Conservation (phyloP, 805 yeast genomes). For the Candida morakotiae region DNA sequence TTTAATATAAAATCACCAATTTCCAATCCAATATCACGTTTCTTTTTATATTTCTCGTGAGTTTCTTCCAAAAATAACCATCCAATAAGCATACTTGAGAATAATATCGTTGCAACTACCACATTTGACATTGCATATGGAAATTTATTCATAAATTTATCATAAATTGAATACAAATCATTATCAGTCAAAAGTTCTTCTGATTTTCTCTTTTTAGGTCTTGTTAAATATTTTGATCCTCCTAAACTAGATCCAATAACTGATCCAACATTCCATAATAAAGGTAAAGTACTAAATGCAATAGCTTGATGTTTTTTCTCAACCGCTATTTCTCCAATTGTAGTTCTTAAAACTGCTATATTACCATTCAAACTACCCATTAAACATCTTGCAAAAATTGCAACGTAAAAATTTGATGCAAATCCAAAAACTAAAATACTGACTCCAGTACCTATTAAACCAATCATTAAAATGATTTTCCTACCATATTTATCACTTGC, state of each 20-base stretch:
- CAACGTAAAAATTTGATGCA: constrained; percentile 47
- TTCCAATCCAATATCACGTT: constrained; percentile 29
- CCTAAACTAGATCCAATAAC: constrained; percentile 60
- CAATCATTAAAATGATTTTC: constrained; percentile 48
- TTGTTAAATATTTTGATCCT: constrained; percentile 46
- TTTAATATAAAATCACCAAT: constrained; percentile 31
- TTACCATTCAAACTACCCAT: constrained; percentile 63
- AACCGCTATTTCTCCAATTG: constrained; percentile 56
- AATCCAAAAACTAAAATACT: constrained; percentile 52
- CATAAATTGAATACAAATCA: constrained; percentile 13
- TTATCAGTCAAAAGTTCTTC: not conserved
- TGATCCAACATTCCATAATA: constrained; percentile 58
- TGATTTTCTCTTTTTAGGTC: constrained; percentile 23
- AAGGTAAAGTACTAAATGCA: constrained; percentile 59
- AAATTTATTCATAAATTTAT: constrained; percentile 22
- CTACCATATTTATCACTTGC: constrained; percentile 54
- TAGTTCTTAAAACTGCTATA: constrained; percentile 59
- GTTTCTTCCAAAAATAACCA: constrained; percentile 37
- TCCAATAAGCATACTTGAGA: constrained; percentile 24
- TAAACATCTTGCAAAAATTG: constrained; percentile 47
- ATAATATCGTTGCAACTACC: constrained; percentile 25
- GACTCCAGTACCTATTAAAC: constrained; percentile 49
- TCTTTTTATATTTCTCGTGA: constrained; percentile 18
- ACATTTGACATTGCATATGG: constrained; percentile 40
- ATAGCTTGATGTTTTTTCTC: constrained; percentile 57